Base-by-base conservation (phyloP, 805 yeast species). In the Lachancea sp. region DNA sequence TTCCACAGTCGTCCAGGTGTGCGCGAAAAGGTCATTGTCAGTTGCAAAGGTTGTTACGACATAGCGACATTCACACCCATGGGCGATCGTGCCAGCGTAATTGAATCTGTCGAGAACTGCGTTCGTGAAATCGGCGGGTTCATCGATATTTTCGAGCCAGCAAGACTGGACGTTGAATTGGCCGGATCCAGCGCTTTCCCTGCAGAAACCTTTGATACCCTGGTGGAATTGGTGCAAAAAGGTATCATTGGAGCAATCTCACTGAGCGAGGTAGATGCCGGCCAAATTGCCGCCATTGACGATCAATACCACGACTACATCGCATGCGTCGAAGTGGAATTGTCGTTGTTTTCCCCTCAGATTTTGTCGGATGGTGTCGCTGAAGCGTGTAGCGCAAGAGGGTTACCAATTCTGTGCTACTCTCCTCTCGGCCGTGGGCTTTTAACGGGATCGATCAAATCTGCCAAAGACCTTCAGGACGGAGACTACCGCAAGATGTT, bases 341-440 rank as follows among this genome's bases (percentile, higher is more conserved):
- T 82, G 49, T 85, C 95, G 2, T 59, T 90, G 46, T 77, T 82
- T 67, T 62, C 79, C n/a, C 74, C 77, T 37, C 85, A 83, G 13
- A 74, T 82, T 32, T 57, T 79, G 36, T 47, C 60, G 2, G 79
- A 84, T 58, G 95, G 91, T 1, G 71, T 84, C 17, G 74, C 81
- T 49, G 76, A 72, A 3, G 72, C 75, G 4, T 77, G 82, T 51
- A 72, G 75, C 17, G 78, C 81, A 49, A 63, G 72, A 29, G 70
- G 70, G 13, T 75, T 89, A 45, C 83, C 93, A 12, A 69, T 86
- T 26, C 70, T 86, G 46, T 85, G 89, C 20, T 89, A 89, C 65
- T 83, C 95, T 26, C 96, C 96, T 26, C 70, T 89, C 45, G 82
- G 89, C 9, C 74, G 85, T 56, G 96, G 96, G 1, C 68, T 82